These are phyloP conservation scores for Erodium chrysanthum DNA, from an alignment of 441 rosid genomes.

Conservation along the genomic window DNA sequence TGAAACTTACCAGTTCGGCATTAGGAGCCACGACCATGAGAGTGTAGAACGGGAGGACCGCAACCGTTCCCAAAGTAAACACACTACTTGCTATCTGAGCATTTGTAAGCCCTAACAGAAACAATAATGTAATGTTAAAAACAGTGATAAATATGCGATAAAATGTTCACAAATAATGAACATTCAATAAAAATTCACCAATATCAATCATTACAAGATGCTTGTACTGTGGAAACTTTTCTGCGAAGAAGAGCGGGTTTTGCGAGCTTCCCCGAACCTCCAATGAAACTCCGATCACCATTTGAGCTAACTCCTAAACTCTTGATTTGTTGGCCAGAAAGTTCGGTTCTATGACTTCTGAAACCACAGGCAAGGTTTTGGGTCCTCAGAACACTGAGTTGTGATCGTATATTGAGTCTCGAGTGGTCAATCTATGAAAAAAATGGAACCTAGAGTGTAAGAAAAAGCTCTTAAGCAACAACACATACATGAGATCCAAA, in stretches of 20 bases:
- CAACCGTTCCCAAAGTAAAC: constrained; percentile 63
- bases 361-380: constrained; percentile 23
- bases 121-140: neutral
- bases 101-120: constrained; percentile 45
- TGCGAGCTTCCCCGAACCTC: constrained; percentile 42
- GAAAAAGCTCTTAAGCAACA: constrained; percentile 18
- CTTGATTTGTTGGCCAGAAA: constrained; percentile 24
- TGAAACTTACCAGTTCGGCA: constrained; percentile 54
- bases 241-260: constrained; percentile 16
- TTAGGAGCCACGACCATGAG: constrained; percentile 89
- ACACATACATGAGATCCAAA: neutral
- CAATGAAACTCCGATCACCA: constrained; percentile 42
- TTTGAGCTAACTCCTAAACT: constrained; percentile 24
- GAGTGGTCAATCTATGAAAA: constrained; percentile 32
- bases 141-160: neutral
- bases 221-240: constrained; percentile 32
- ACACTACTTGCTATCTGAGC: constrained; percentile 56
- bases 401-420: constrained; percentile 21
- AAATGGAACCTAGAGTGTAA: constrained; percentile 23
- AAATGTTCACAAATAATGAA: neutral
- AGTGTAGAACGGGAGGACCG: constrained; percentile 83
- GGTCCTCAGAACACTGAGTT: constrained; percentile 17
- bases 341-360: constrained; percentile 20
- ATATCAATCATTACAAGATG: constrained; percentile 66
- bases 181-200: no score